Evolutionary conservation across 2,329 filamentous ascomycete genomes (phyloP).

Genomic region (Ambrosiella cleistominuta): DNA sequence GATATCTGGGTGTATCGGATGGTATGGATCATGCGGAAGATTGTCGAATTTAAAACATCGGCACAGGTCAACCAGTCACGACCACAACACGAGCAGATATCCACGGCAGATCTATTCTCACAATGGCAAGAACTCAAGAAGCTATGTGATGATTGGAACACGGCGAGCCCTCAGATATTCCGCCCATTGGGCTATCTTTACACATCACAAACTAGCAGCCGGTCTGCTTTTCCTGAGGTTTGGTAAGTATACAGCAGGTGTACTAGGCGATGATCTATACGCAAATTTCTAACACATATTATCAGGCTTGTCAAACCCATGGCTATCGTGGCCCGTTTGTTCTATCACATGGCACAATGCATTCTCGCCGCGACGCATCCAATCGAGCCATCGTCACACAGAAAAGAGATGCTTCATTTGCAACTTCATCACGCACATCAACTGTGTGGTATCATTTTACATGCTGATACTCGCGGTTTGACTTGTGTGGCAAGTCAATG

Average conservation of each 20-base stretch:
- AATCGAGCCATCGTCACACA: constrained; percentile 36
- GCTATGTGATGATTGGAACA: constrained; percentile 73
- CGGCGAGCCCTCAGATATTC: constrained; percentile 67
- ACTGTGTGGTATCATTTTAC: constrained; percentile 77
- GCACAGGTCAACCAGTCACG: constrained; percentile 18
- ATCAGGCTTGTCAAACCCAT: constrained; percentile 62
- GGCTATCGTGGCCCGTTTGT: constrained; percentile 64
- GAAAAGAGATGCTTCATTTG: constrained; percentile 50
- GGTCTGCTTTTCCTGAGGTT: constrained; percentile 69
- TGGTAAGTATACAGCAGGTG: constrained; percentile 37
- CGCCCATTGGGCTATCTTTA: constrained; percentile 65
- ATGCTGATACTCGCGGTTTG: constrained; percentile 65
- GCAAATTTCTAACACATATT: not conserved
- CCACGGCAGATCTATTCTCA: constrained; percentile 44
- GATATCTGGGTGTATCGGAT: constrained; percentile 72
- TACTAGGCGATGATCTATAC: too few relatives aligned
- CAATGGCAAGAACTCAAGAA: constrained; percentile 68
- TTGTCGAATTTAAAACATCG: constrained; percentile 61
- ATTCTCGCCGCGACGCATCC: constrained; percentile 69
- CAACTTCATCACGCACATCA: constrained; percentile 62
- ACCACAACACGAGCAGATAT: constrained; percentile 38
- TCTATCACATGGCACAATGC: constrained; percentile 77
- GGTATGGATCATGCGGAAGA: constrained; percentile 72
- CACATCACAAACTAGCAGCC: constrained; percentile 45
- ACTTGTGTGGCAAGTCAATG: constrained; percentile 64